Evolutionary conservation across 345 rosid species (phyloP).

Genomic region (Pistacia integerrima): DNA sequence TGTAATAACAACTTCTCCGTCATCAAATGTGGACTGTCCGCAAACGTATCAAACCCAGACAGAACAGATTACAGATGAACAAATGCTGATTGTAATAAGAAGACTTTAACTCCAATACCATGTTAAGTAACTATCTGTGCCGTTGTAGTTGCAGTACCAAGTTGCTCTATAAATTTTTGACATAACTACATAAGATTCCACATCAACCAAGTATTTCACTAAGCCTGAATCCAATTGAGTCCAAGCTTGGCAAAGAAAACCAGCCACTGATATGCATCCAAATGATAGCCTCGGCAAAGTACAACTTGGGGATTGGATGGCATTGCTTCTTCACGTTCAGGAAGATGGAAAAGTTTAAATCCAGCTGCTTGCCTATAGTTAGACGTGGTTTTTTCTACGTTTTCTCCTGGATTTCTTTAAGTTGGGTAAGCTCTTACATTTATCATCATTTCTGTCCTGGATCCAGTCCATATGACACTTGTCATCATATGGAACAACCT

Average conservation of each 20-base stretch:
- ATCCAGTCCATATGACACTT: conserved; percentile 45
- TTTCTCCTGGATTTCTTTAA: conserved; percentile 32
- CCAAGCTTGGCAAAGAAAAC: too few relatives aligned
- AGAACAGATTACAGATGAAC: too few relatives aligned
- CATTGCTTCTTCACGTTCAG: background rate
- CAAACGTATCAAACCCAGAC: too few relatives aligned
- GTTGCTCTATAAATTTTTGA: background rate
- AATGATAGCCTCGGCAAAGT: background rate
- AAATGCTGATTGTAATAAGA: too few relatives aligned
- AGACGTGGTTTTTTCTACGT: conserved; percentile 21
- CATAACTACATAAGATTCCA: background rate
- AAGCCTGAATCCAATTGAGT: background rate
- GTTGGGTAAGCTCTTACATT: background rate
- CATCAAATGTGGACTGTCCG: too few relatives aligned
- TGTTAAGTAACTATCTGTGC: background rate
- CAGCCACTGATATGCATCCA: background rate
- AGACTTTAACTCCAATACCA: too few relatives aligned
- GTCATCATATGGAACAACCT: conserved; percentile 38
- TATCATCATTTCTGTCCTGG: conserved; percentile 28
- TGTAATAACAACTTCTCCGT: too few relatives aligned
- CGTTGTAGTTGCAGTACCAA: background rate
- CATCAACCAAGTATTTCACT: background rate
- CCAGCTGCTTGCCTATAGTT: background rate
- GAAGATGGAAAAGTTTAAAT: background rate
- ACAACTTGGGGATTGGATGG: background rate